Evolutionary conservation across 2,329 filamentous ascomycete species (phyloP), one percentile per base, ranked within the genome.

Genomic region (Colletotrichum cereale): DNA sequence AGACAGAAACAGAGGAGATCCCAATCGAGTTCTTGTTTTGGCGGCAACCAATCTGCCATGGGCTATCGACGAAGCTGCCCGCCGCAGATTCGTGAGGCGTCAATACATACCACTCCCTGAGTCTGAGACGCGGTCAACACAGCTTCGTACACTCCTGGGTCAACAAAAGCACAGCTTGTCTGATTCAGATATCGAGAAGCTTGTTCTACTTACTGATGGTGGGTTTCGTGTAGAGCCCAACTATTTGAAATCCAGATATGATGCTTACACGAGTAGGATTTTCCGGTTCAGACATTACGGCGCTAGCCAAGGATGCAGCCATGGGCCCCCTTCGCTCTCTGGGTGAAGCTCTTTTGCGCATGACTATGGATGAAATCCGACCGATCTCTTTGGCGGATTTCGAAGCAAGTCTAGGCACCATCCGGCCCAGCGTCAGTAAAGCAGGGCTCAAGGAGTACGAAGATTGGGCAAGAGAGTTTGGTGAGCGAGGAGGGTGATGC

Each of bases 71-170:
- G 96, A 98, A 80, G 96, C 96, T 31, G 96, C 96, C 0, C 88
- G 96, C 69, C 87, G 96, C 67, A 87, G 96, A 62, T 99, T 99
- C 79, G 96, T 98, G 18, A 87, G 96, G 74, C 89, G 96, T 71
- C 96, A 98, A 81, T 99, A 99, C 79, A 99, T 99, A 72, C 96
- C 96, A 1, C 83, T 99, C 12, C 96, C 96, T 0, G 96, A 98
- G 79, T 88, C 91, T 14, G 89, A 92, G 74, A 97, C 97, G 1
- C 88, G 96, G 67, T 91, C 90, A 67, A 88, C 89, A 62, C 96
- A 99, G 77, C 82, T 99, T 55, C 88, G 89, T 73, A 97, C 90
- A 10, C 83, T 99, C 6, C 81, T 99, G 31, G 91, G 93, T 36
- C 92, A 97, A 77, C 96, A 98, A 80, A 97, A 97, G 76, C 95